Percentiles rank a stretch among this genome's conserved stretches.
phyloP scores from a whole-genome alignment of 2,329 filamentous ascomycete species.

The Verticillium longisporum region DNA sequence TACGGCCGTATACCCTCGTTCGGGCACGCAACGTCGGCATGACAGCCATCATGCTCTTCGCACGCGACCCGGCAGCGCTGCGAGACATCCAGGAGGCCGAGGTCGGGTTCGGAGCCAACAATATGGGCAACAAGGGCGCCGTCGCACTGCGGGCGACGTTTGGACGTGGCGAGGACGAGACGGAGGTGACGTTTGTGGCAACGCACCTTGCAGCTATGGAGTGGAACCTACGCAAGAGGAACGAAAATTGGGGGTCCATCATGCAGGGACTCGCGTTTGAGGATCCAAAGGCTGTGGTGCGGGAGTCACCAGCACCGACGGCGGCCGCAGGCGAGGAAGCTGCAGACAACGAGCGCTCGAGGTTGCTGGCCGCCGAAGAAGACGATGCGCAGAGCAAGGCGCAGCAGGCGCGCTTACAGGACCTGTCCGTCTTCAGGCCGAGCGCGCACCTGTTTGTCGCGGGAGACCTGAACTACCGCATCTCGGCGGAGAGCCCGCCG shows the following conservation, averaged over 20 bases:
- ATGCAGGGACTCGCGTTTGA: constrained; percentile 74
- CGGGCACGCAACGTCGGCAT: constrained; percentile 73
- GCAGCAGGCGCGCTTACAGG: constrained; percentile 40
- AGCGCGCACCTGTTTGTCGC: constrained; percentile 75
- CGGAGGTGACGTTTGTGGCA: constrained; percentile 76
- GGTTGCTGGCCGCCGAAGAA: constrained; percentile 26
- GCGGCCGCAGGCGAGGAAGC: constrained; percentile 9
- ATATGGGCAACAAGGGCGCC: constrained; percentile 95
- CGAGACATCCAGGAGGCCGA: constrained; percentile 67
- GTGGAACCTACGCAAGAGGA: constrained; percentile 65
- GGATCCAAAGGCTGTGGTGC: constrained; percentile 36
- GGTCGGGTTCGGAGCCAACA: constrained; percentile 75
- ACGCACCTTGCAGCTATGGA: constrained; percentile 90
- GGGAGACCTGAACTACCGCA: constrained; percentile 94
- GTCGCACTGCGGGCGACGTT: constrained; percentile 71
- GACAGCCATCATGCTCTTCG: constrained; percentile 85
- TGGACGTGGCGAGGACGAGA: constrained; percentile 23
- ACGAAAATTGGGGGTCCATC: constrained; percentile 83
- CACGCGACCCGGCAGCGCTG: constrained; percentile 55
- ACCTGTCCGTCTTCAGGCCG: constrained; percentile 66
- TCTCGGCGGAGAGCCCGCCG: constrained; percentile 58
- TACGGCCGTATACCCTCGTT: constrained; percentile 60
- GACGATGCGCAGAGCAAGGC: constrained; percentile 24
- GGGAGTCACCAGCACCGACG: constrained; percentile 3
- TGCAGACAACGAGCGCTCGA: constrained; percentile 17